phyloP scores from a whole-genome alignment of 2,329 filamentous ascomycete species.

The Colletotrichum musicola region DNA sequence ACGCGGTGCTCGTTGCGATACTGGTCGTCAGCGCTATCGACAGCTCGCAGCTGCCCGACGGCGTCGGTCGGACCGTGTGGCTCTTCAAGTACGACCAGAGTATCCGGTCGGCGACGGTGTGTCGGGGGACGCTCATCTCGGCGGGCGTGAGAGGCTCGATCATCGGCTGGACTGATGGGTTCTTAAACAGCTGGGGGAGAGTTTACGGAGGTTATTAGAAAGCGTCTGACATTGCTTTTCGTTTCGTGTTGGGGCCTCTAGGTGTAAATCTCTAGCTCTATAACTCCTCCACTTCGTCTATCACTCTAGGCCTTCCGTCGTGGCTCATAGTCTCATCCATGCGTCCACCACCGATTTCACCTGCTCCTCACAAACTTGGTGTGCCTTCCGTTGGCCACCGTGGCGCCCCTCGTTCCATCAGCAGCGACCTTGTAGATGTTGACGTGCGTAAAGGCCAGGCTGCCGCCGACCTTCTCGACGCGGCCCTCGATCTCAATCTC shows the following conservation, averaged over 20 bases:
- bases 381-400: slow-evolving; percentile 37
- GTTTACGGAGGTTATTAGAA: slow-evolving; percentile 2
- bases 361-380: slow-evolving; percentile 40
- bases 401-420: slow-evolving; percentile 32
- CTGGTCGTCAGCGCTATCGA: slow-evolving; percentile 16
- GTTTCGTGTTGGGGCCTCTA: background rate
- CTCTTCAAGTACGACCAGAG: slow-evolving; percentile 34
- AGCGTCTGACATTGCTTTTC: background rate
- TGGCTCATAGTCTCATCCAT: no score
- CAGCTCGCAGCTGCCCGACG: slow-evolving; percentile 18
- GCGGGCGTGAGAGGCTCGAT: slow-evolving; percentile 22
- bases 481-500: slow-evolving; percentile 75
- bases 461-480: slow-evolving; percentile 75
- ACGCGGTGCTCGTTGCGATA: slow-evolving; percentile 24
- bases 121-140: slow-evolving; percentile 8
- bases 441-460: slow-evolving; percentile 68
- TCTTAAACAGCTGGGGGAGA: slow-evolving; percentile 13
- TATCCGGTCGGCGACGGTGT: slow-evolving; percentile 14
- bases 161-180: slow-evolving; percentile 16
- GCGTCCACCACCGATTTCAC: background rate
- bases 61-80: slow-evolving; percentile 14
- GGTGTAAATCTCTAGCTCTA: no score
- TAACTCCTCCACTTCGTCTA: no score
- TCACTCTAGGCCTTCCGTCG: no score
- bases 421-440: slow-evolving; percentile 38